Percentiles rank a stretch among this genome's conserved stretches.
Evolutionary conservation across 2,329 filamentous ascomycete genomes (phyloP).

Genomic region (Botrytis cinerea): DNA sequence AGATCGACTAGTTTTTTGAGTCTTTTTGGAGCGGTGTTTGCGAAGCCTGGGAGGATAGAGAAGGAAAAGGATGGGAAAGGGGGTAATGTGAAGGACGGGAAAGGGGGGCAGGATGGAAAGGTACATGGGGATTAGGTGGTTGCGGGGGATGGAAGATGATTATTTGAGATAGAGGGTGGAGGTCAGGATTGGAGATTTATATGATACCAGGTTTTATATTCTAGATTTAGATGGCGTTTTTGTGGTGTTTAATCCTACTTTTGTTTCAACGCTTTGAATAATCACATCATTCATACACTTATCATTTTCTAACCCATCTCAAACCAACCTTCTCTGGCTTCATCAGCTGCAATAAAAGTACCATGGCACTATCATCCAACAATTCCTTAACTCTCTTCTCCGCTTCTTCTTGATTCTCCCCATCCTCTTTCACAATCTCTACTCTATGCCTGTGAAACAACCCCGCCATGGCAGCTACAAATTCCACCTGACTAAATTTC

Average conservation of each 20-base stretch:
- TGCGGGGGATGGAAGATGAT: background rate
- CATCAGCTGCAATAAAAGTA: conserved; percentile 8
- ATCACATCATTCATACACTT: background rate
- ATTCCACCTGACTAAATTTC: background rate
- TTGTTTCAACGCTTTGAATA: background rate
- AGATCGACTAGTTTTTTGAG: conserved; percentile 12
- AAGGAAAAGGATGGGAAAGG: no score
- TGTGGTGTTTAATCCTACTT: accelerated
- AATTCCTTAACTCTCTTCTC: background rate
- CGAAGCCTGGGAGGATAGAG: background rate
- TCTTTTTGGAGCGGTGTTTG: conserved; percentile 7
- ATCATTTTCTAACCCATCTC: background rate
- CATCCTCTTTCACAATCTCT: background rate
- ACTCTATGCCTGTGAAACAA: background rate
- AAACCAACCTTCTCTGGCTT: background rate
- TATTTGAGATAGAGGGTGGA: background rate
- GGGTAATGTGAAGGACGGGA: no score
- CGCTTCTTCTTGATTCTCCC: background rate
- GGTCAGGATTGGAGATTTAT: no score
- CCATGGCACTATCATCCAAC: background rate
- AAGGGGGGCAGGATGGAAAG: background rate
- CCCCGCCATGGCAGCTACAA: background rate
- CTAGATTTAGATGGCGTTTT: background rate
- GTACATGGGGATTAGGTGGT: background rate
- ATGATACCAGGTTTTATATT: background rate